Base-by-base conservation (phyloP, 352 stramenopile genomes). In the Phytophthora tubulina region DNA sequence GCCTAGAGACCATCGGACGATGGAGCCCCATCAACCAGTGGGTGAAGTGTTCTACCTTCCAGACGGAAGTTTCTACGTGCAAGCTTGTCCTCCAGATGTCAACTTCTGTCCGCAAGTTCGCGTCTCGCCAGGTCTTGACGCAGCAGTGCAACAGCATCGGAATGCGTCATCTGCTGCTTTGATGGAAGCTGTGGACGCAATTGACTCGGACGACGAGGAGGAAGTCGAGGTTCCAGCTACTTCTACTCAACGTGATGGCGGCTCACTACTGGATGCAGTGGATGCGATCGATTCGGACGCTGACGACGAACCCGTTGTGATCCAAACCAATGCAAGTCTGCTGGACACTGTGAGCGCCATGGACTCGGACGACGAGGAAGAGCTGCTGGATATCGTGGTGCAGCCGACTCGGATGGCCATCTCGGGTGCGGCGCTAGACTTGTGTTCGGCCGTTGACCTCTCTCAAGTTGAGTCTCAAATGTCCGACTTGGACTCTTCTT, bases 281-380 rank as follows among this genome's bases (percentile, higher is more conserved):
- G 48, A 52, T 36, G 44, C 52, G n/a, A 51, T 70, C 15, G 45
- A 70, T 8, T 59, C 31, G 30, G 45, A 50, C 15, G 45, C 46
- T 38, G 36, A 69, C 8, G 42, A 62, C 17, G 39, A 58, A 11
- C n/a, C n/a, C 9, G 41, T 17, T 13, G 51, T 6, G 6, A 21
- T 17, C 31, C 44, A 31, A 8, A 50, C 17, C 45, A 7, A 51
- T 32, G 17, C 38, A 45, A 44, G 13, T 27, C 41, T 66, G 41
- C 39, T 52, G 5, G 15, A 59, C 13, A 46, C 27, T n/a, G 17
- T 49, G 55, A 31, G 38, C 17, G 27, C 32, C 8, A 57, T 58
- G 13, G 42, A 44, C 41, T 64, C 44, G 58, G 66, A 58, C 51
- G 44, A 63, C 30, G 58, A 73, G 17, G 65, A 66, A 15, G 65